Evolutionary conservation across 2,329 filamentous ascomycete genomes (phyloP).

Genomic region (Hortaea sp.): DNA sequence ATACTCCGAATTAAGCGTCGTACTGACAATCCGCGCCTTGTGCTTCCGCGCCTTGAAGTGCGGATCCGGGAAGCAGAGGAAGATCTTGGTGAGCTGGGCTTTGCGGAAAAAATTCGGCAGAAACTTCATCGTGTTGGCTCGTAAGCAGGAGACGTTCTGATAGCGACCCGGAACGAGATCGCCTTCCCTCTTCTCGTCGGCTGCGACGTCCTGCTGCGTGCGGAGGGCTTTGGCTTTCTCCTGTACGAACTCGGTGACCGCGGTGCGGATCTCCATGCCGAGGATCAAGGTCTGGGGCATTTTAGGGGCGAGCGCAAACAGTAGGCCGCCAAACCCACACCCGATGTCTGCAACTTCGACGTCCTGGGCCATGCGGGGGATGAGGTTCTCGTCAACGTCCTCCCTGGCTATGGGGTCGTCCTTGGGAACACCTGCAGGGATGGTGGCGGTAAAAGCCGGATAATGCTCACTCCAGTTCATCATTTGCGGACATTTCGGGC

Average conservation of each 20-base stretch:
- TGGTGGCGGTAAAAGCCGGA: slow-evolving; percentile 50
- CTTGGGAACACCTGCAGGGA: slow-evolving; percentile 5
- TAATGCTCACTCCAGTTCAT: slow-evolving; percentile 92
- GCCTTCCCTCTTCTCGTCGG: neutral
- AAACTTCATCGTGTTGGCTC: slow-evolving; percentile 98
- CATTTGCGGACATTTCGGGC: slow-evolving; percentile 63
- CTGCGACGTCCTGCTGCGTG: slow-evolving; percentile 35
- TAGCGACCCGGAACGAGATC: slow-evolving; percentile 39
- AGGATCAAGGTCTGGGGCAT: slow-evolving; percentile 76
- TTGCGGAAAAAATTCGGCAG: slow-evolving; percentile 92
- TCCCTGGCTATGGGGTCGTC: slow-evolving; percentile 7
- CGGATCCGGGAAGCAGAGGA: slow-evolving; percentile 96
- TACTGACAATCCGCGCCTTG: slow-evolving; percentile 88
- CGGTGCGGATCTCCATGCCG: slow-evolving; percentile 83
- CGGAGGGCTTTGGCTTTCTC: slow-evolving; percentile 78
- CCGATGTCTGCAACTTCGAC: slow-evolving; percentile 95
- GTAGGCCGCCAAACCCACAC: slow-evolving; percentile 86
- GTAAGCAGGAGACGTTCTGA: slow-evolving; percentile 79
- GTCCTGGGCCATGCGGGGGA: slow-evolving; percentile 45
- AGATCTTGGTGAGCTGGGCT: slow-evolving; percentile 76
- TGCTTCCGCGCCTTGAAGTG: slow-evolving; percentile 98
- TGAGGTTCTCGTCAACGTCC: slow-evolving; percentile 3
- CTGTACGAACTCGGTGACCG: slow-evolving; percentile 83
- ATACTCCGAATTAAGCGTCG: slow-evolving; percentile 84
- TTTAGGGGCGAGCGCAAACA: slow-evolving; percentile 72